Percentiles rank a stretch among this genome's conserved stretches.
These are phyloP conservation scores for Candida ascalaphidarum DNA, from an alignment of 805 yeast species.

Conservation along the genomic window DNA sequence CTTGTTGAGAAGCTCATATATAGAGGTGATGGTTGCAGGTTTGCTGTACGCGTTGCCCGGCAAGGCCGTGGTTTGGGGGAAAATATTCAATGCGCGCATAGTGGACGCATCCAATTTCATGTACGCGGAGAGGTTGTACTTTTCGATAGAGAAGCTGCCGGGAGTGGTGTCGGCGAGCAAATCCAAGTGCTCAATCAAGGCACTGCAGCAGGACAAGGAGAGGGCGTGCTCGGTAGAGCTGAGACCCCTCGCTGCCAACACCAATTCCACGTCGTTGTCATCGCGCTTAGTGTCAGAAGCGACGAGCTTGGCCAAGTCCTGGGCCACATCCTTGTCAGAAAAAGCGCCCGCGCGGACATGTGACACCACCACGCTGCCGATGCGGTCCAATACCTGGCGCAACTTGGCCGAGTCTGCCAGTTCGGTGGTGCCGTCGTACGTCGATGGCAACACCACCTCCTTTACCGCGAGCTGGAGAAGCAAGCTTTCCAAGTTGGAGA, in stretches of 20 bases:
- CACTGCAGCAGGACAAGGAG: slow-evolving; percentile 58
- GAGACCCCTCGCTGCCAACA: slow-evolving; percentile 48
- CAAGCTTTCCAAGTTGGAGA: slow-evolving; percentile 77
- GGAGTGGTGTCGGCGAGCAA: slow-evolving; percentile 50
- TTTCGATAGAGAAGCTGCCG: slow-evolving; percentile 48
- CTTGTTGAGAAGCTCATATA: slow-evolving; percentile 78
- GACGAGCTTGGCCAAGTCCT: slow-evolving; percentile 67
- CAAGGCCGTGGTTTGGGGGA: slow-evolving; percentile 38
- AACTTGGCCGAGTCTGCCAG: slow-evolving; percentile 53
- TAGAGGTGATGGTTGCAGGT: slow-evolving; percentile 32
- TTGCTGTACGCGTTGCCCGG: no score
- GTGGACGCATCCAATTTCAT: slow-evolving; percentile 93
- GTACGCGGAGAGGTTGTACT: slow-evolving; percentile 67
- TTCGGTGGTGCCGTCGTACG: slow-evolving; percentile 25
- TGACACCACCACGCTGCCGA: slow-evolving; percentile 70
- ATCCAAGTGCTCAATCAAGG: slow-evolving; percentile 61
- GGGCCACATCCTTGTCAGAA: slow-evolving; percentile 60
- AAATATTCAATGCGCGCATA: slow-evolving; percentile 75
- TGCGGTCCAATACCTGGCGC: slow-evolving; percentile 55
- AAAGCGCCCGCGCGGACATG: slow-evolving; percentile 51
- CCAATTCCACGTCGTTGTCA: slow-evolving; percentile 24
- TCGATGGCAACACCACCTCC: slow-evolving; percentile 62
- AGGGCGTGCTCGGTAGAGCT: slow-evolving; percentile 33
- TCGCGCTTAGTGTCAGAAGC: slow-evolving; percentile 15
- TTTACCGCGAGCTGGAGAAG: slow-evolving; percentile 84